phyloP scores from a whole-genome alignment of 1,139 yeast species.

The Hyphopichia khmerensis region DNA sequence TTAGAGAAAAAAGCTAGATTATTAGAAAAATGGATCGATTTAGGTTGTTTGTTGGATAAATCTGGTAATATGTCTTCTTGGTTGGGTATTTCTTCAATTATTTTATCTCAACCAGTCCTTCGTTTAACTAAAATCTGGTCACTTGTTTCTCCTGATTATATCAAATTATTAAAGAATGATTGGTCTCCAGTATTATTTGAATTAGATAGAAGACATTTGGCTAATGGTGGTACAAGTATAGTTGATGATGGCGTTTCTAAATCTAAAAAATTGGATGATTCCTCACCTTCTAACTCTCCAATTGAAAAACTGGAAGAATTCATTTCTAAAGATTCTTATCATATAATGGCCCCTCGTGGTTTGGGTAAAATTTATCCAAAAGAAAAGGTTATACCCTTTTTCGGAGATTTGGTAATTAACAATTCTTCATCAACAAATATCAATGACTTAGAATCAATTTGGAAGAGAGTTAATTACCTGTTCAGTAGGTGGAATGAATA shows the following conservation, averaged over 20 bases:
- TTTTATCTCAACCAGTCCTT: slow-evolving; percentile 80
- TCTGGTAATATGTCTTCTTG: slow-evolving; percentile 94
- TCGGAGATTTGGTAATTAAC: slow-evolving; percentile 69
- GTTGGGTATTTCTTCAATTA: slow-evolving; percentile 84
- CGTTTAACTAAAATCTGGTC: slow-evolving; percentile 79
- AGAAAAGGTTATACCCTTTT: slow-evolving; percentile 81
- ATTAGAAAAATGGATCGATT: slow-evolving; percentile 79
- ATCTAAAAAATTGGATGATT: background rate
- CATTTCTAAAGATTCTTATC: slow-evolving; percentile 51
- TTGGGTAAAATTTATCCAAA: slow-evolving; percentile 77
- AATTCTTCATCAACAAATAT: slow-evolving; percentile 37
- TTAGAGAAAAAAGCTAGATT: slow-evolving; percentile 60
- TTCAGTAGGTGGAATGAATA: slow-evolving; percentile 82
- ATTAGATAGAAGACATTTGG: slow-evolving; percentile 70
- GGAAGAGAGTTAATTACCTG: slow-evolving; percentile 70
- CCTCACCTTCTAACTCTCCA: background rate
- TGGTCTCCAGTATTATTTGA: slow-evolving; percentile 97
- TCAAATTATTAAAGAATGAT: slow-evolving; percentile 68
- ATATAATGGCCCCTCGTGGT: slow-evolving; percentile 87
- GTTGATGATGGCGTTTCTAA: slow-evolving; percentile 4
- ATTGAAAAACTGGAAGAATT: slow-evolving; percentile 1
- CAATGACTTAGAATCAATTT: slow-evolving; percentile 61
- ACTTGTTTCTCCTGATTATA: slow-evolving; percentile 57
- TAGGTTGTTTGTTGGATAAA: slow-evolving; percentile 76
- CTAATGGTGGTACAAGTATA: slow-evolving; percentile 18